phyloP scores from a whole-genome alignment of 1,284 basidiomycete genomes.

The Ganoderma lucidum region DNA sequence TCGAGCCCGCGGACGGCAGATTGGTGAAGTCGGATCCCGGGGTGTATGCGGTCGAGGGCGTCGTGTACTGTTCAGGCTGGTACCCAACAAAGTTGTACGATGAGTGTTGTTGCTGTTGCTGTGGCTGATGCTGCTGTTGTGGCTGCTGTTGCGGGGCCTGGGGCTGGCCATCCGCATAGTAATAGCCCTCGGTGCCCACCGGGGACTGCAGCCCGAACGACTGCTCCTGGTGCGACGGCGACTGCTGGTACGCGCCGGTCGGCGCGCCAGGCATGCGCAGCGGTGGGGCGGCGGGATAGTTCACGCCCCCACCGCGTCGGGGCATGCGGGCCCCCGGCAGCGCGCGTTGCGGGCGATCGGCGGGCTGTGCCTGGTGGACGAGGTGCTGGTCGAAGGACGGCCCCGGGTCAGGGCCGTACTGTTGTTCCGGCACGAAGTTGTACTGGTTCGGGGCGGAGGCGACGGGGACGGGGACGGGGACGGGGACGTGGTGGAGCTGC shows the following conservation, averaged over 20 bases:
- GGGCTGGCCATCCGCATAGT: constrained; percentile 16
- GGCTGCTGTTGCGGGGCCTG: constrained; percentile 8
- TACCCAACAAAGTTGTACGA: constrained; percentile 35
- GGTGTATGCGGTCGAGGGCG: constrained; percentile 27
- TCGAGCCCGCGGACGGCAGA: constrained; percentile 33
- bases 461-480: constrained; percentile 13
- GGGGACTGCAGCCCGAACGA: constrained; percentile 21
- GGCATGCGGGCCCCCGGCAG: constrained; percentile 24
- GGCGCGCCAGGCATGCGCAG: constrained; percentile 24
- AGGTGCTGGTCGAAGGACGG: constrained; percentile 25
- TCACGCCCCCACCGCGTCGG: constrained; percentile 20
- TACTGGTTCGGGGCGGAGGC: constrained; percentile 35
- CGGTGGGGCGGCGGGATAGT: constrained; percentile 23
- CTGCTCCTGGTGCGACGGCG: constrained; percentile 22
- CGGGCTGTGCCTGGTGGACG: constrained; percentile 16
- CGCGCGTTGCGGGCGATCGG: constrained; percentile 27
- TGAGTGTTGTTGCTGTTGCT: constrained; percentile 29
- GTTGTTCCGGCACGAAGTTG: constrained; percentile 34
- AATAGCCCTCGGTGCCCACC: constrained; percentile 25
- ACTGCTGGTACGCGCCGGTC: constrained; percentile 27
- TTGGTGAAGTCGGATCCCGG: constrained; percentile 32
- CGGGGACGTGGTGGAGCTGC: constrained; percentile 36
- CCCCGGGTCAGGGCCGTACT: constrained; percentile 25
- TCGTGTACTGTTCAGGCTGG: constrained; percentile 30
- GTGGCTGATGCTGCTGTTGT: constrained; percentile 18